Evolutionary conservation across 2,329 filamentous ascomycete genomes (phyloP), one percentile per base, ranked within the genome.

Genomic region (Albifimbria verrucaria): DNA sequence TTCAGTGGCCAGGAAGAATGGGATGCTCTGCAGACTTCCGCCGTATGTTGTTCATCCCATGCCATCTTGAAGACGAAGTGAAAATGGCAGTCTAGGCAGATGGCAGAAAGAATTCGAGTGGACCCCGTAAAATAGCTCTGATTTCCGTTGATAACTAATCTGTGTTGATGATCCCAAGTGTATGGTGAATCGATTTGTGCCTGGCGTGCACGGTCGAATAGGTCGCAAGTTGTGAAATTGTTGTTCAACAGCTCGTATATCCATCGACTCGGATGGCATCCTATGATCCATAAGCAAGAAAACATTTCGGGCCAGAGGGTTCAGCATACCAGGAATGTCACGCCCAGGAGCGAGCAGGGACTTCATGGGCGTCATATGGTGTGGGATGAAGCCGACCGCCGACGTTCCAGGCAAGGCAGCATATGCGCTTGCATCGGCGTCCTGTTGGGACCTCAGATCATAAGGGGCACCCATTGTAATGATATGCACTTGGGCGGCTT

Each of bases 1-100:
- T 50, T 62, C 9, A 66, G 54, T 6, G 71, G 71, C 71, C 71
- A 74, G 18, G 53, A 54, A n/a, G 64, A 54, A 23, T 57, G 3
- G 61, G 52, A 28, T 69, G 32, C 32, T 39, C 4, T n/a, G 57
- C 72, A 75, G 6, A 68, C 55, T 7, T 59, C 55, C 4, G 61
- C 54, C 5, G 49, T 36, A n/a, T 69, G 63, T 2, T 56, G 49
- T 17, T 63, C 57, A 3, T 70, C 62, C 66, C 69, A 73, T 10
- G 58, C 52, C 53, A 71, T 66, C 22, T 65, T 71, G 58, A 75
- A 69, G 49, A 75, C 62, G 49, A 75, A 74, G 56, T 75, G 72
- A 28, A 71, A 72, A 49, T 72, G 70, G 48, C 73, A 75, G 45
- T 72, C 67, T 12, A 73, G 60, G 52, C 72, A 75, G 9, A 75